phyloP scores from a whole-genome alignment of 176 grass and related monocot species.

The Ensete ventricosum region DNA sequence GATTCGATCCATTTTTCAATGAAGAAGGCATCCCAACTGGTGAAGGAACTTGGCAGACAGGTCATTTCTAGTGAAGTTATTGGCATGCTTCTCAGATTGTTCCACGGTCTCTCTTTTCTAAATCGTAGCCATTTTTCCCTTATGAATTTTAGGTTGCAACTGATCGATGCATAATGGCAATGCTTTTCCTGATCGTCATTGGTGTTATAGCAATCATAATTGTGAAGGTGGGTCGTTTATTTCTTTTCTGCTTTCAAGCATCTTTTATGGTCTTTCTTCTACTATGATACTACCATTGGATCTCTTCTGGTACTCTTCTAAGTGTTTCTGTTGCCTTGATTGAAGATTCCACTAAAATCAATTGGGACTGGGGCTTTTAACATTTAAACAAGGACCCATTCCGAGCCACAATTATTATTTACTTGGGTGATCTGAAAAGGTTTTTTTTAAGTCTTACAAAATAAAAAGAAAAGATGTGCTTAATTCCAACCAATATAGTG shows the following conservation, averaged over 20 bases:
- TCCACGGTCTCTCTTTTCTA: background rate
- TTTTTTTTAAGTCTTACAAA: too few relatives aligned
- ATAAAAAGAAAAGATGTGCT: too few relatives aligned
- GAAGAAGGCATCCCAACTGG: constrained; percentile 58
- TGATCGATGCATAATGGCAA: constrained; percentile 83
- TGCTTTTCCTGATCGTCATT: constrained; percentile 87
- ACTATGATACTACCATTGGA: background rate
- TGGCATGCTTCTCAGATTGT: background rate
- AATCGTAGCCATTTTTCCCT: background rate
- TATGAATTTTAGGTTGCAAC: constrained; percentile 60
- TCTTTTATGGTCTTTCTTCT: background rate
- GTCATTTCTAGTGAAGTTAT: background rate
- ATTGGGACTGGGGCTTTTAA: too few relatives aligned
- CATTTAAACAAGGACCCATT: too few relatives aligned
- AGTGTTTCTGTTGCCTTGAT: background rate
- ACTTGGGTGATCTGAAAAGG: too few relatives aligned
- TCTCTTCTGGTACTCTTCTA: background rate
- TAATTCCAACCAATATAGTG: too few relatives aligned
- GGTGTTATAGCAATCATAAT: constrained; percentile 84
- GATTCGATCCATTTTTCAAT: constrained; percentile 59
- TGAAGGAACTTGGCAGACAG: constrained; percentile 64
- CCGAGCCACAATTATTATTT: too few relatives aligned
- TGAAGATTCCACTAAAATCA: too few relatives aligned
- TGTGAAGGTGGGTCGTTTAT: constrained; percentile 56
- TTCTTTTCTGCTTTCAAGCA: background rate